Evolutionary conservation across 1,284 basidiomycete genomes (phyloP).

Genomic region (Ustilago trichophora): DNA sequence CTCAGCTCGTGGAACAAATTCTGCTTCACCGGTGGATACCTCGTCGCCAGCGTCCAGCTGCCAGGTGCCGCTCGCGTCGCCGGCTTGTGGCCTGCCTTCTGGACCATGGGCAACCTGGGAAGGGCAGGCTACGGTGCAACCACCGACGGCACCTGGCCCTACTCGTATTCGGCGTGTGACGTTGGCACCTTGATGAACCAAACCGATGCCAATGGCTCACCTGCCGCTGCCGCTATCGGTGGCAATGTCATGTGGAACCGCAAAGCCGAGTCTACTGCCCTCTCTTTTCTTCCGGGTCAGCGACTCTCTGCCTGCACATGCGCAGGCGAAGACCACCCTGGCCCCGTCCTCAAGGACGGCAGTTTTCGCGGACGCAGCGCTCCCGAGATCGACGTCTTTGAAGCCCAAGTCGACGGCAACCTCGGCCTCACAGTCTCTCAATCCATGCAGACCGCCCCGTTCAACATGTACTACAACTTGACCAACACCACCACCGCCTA

Average conservation of each 20-base stretch:
- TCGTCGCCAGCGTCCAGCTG: slow-evolving; percentile 77
- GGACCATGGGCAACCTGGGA: slow-evolving; percentile 84
- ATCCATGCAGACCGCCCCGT: slow-evolving; percentile 78
- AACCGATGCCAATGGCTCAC: slow-evolving; percentile 47
- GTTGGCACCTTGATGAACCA: slow-evolving; percentile 61
- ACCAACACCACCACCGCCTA: slow-evolving; percentile 54
- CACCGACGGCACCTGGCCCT: slow-evolving; percentile 76
- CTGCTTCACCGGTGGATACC: slow-evolving; percentile 91
- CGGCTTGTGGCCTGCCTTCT: slow-evolving; percentile 69
- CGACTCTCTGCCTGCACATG: slow-evolving; percentile 77
- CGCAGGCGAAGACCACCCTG: slow-evolving; percentile 81
- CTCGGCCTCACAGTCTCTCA: slow-evolving; percentile 76
- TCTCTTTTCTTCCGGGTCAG: slow-evolving; percentile 78
- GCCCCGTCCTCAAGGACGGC: slow-evolving; percentile 75
- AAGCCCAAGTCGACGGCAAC: slow-evolving; percentile 69
- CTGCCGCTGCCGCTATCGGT: slow-evolving; percentile 34
- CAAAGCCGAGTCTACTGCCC: slow-evolving; percentile 57
- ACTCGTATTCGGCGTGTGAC: slow-evolving; percentile 69
- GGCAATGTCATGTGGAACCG: slow-evolving; percentile 58
- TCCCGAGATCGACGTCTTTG: slow-evolving; percentile 77
- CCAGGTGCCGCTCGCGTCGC: slow-evolving; percentile 75
- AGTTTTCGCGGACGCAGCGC: slow-evolving; percentile 76
- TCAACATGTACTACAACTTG: slow-evolving; percentile 68
- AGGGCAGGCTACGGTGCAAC: slow-evolving; percentile 64
- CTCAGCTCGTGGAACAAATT: slow-evolving; percentile 82